These are phyloP conservation scores for Phytophthora idaei DNA, from an alignment of 352 stramenopile genomes.

Conservation along the genomic window DNA sequence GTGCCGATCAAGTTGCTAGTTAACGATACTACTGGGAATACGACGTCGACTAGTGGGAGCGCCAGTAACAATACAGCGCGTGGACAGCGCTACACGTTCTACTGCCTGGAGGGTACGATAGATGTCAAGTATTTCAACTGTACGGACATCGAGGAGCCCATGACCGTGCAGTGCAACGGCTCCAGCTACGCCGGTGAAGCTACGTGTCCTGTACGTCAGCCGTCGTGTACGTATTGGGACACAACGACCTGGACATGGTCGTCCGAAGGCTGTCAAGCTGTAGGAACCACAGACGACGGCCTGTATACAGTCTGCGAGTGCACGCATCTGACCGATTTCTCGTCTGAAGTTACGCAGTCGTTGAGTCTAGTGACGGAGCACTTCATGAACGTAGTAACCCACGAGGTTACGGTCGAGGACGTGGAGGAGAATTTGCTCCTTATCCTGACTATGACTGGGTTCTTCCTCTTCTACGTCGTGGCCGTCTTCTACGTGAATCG, in stretches of 20 bases:
- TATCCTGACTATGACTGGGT: constrained; percentile 52
- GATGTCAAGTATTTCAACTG: constrained; percentile 68
- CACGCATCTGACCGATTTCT: constrained; percentile 78
- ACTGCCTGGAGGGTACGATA: constrained; percentile 49
- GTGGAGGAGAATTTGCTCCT: constrained; percentile 64
- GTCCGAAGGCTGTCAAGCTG: constrained; percentile 55
- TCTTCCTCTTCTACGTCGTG: constrained; percentile 62
- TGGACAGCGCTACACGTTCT: constrained; percentile 44
- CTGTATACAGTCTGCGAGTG: constrained; percentile 81
- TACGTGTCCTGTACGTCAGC: constrained; percentile 54
- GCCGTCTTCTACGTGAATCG: constrained; percentile 65
- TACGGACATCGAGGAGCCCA: constrained; percentile 37
- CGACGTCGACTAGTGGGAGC: constrained; percentile 16
- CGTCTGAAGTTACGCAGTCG: constrained; percentile 65
- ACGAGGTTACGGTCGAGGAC: constrained; percentile 61
- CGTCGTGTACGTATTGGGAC: constrained; percentile 73
- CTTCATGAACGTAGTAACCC: constrained; percentile 62
- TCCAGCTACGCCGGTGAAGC: constrained; percentile 53
- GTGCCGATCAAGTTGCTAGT: constrained; percentile 26
- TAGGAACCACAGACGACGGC: constrained; percentile 58
- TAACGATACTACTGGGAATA: constrained; percentile 10
- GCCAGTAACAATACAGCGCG: constrained; percentile 9
- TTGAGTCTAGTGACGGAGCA: constrained; percentile 60
- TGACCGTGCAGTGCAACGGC: constrained; percentile 59
- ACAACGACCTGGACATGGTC: constrained; percentile 49